A percentile compares a stretch with the other conserved stretches of the same genome.
These are phyloP conservation scores for Penicillium silybi DNA, from an alignment of 495 filamentous ascomycete species.

Conservation along the genomic window DNA sequence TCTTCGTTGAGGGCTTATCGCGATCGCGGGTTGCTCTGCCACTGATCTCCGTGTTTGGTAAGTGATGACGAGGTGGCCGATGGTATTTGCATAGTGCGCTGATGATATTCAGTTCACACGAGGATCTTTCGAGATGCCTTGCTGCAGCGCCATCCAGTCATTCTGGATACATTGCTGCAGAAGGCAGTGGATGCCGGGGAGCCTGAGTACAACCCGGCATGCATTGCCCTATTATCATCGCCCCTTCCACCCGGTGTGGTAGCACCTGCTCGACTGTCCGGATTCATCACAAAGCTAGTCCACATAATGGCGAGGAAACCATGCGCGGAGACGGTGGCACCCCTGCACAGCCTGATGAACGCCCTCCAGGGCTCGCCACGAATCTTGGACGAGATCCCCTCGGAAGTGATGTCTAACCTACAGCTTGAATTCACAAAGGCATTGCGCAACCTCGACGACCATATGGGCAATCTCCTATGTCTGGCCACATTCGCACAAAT, in stretches of 20 bases:
- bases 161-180: constrained; percentile 41
- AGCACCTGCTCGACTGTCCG: constrained; percentile 36
- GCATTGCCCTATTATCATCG: constrained; percentile 39
- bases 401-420: constrained; percentile 38
- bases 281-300: constrained; percentile 40
- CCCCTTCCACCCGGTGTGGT: constrained; percentile 33
- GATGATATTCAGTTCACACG: constrained; percentile 22
- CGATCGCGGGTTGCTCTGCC: constrained; percentile 37
- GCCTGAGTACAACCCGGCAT: constrained; percentile 34
- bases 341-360: constrained; percentile 38
- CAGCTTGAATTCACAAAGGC: constrained; percentile 45
- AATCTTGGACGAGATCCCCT: constrained; percentile 32
- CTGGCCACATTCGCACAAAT: constrained; percentile 48
- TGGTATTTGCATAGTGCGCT: background rate
- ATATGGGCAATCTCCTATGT: constrained; percentile 46
- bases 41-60: constrained; percentile 41
- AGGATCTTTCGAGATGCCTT: constrained; percentile 35
- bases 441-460: constrained; percentile 43
- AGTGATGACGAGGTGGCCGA: background rate
- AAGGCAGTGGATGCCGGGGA: constrained; percentile 28
- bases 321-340: constrained; percentile 39
- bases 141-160: constrained; percentile 35
- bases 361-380: constrained; percentile 28
- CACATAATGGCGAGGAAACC: constrained; percentile 29
- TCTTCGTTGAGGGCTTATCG: constrained; percentile 43